These are phyloP conservation scores for Cupressus sempervirens DNA, from an alignment of 75 land plant genomes.

Conservation along the genomic window DNA sequence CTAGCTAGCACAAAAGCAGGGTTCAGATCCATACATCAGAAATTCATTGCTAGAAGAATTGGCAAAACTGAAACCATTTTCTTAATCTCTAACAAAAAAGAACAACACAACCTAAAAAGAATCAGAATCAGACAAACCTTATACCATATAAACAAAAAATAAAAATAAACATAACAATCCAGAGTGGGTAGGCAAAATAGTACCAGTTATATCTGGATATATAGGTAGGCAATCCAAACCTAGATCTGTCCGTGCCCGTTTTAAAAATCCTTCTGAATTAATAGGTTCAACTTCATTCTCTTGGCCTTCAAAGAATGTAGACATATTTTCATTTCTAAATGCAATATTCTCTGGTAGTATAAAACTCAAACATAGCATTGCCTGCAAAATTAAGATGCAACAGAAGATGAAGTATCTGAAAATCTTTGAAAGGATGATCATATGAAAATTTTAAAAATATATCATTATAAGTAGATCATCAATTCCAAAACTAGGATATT, in stretches of 20 bases:
- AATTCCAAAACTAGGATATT: no score
- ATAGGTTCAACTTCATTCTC: not conserved
- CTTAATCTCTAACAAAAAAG: not conserved
- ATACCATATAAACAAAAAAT: not conserved
- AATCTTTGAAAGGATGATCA: no score
- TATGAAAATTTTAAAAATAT: not conserved
- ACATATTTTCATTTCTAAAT: not conserved
- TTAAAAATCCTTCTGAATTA: not conserved
- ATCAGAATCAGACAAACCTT: not conserved
- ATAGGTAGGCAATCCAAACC: not conserved
- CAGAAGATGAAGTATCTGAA: not conserved
- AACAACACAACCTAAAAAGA: not conserved
- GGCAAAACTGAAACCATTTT: not conserved
- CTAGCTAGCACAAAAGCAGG: not conserved
- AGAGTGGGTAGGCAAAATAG: constrained; percentile 1
- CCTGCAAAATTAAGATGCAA: constrained; percentile 30
- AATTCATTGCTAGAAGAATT: not conserved
- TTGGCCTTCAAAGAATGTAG: constrained; percentile 3
- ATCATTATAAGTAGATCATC: not conserved
- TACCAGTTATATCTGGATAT: not conserved
- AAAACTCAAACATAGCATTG: constrained; percentile 65
- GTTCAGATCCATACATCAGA: not conserved
- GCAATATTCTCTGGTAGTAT: constrained; percentile 34
- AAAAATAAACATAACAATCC: not conserved
- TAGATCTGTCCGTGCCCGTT: constrained; percentile 1